phyloP scores from a whole-genome alignment of 768 basidiomycete genomes.

The Mrakia gelida region DNA sequence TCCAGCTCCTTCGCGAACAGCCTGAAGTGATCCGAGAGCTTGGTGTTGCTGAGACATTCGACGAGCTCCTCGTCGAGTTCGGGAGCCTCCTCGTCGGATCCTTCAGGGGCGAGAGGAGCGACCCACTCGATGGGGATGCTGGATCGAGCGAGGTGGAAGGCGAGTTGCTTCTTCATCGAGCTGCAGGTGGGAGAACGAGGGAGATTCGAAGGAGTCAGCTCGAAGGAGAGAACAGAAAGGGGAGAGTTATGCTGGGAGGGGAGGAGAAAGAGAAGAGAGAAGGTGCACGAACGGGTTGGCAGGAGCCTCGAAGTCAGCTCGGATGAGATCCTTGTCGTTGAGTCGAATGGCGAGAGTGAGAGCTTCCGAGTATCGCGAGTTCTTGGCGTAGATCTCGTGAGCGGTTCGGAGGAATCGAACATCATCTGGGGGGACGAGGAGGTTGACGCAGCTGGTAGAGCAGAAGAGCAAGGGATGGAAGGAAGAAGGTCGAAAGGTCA shows the following conservation, averaged over 20 bases:
- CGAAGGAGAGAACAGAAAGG: background rate
- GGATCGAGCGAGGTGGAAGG: constrained; percentile 86
- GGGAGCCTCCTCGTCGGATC: constrained; percentile 54
- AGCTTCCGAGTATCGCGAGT: constrained; percentile 85
- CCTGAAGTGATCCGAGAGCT: constrained; percentile 76
- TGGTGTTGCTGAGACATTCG: constrained; percentile 79
- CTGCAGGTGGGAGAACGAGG: constrained; percentile 45
- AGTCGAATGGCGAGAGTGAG: constrained; percentile 79
- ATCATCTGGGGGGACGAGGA: constrained; percentile 91
- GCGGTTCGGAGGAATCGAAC: constrained; percentile 80
- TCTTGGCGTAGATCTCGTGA: constrained; percentile 79
- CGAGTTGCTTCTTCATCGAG: constrained; percentile 86
- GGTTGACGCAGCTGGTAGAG: constrained; percentile 64
- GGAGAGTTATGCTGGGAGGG: background rate
- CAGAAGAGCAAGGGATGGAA: constrained; percentile 13
- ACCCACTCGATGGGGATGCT: constrained; percentile 89
- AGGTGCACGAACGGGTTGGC: constrained; percentile 66
- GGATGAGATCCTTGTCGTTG: constrained; percentile 70
- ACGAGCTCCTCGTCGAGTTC: constrained; percentile 75
- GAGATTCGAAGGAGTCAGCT: background rate
- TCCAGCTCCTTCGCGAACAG: constrained; percentile 91
- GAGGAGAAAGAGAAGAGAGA: constrained; percentile 40
- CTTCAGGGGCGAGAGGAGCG: constrained; percentile 52
- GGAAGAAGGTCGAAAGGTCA: background rate
- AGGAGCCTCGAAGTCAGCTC: constrained; percentile 82